A percentile compares a stretch with the other conserved stretches of the same genome.
phyloP scores from a whole-genome alignment of 2,329 filamentous ascomycete species.

The Cladosporium sp. region DNA sequence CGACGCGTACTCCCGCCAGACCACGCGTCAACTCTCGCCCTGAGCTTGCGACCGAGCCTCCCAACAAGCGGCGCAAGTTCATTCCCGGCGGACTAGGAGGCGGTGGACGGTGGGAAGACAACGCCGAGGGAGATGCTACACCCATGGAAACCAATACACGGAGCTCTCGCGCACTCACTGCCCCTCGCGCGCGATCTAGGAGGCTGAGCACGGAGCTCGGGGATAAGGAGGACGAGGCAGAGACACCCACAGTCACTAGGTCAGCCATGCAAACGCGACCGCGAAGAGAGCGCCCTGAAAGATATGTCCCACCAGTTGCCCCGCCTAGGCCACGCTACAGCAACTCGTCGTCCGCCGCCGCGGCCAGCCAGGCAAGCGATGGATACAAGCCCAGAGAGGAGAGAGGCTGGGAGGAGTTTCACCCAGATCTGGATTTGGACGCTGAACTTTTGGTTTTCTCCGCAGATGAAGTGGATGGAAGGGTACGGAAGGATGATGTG shows the following conservation, averaged over 20 bases:
- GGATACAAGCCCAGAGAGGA: slow-evolving; percentile 97
- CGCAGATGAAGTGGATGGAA: slow-evolving; percentile 82
- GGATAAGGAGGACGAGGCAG: slow-evolving; percentile 21
- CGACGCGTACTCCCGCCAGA: slow-evolving; percentile 33
- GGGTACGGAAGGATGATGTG: slow-evolving; percentile 43
- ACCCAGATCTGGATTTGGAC: slow-evolving; percentile 91
- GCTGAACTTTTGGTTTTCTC: slow-evolving; percentile 74
- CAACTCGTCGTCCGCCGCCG: slow-evolving; percentile 84
- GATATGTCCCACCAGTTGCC: slow-evolving; percentile 44
- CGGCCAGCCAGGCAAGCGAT: slow-evolving; percentile 85
- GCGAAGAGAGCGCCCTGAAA: slow-evolving; percentile 31
- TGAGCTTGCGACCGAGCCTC: slow-evolving; percentile 43
- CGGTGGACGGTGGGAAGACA: slow-evolving; percentile 68
- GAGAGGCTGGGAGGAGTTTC: slow-evolving; percentile 95
- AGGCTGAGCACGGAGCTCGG: slow-evolving; percentile 11
- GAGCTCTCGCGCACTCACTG: slow-evolving; percentile 40
- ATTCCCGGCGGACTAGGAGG: slow-evolving; percentile 84
- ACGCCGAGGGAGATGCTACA: slow-evolving; percentile 63
- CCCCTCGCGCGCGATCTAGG: slow-evolving; percentile 36
- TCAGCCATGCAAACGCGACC: slow-evolving; percentile 33
- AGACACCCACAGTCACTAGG: slow-evolving; percentile 15
- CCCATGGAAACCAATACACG: slow-evolving; percentile 50
- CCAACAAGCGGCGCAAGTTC: slow-evolving; percentile 59
- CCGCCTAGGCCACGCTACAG: slow-evolving; percentile 69
- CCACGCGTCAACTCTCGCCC: slow-evolving; percentile 30